Percentiles rank a stretch among this genome's conserved stretches.
Evolutionary conservation across 202 grass and related monocot species (phyloP).

Genomic region (Brachypodium distachyon): DNA sequence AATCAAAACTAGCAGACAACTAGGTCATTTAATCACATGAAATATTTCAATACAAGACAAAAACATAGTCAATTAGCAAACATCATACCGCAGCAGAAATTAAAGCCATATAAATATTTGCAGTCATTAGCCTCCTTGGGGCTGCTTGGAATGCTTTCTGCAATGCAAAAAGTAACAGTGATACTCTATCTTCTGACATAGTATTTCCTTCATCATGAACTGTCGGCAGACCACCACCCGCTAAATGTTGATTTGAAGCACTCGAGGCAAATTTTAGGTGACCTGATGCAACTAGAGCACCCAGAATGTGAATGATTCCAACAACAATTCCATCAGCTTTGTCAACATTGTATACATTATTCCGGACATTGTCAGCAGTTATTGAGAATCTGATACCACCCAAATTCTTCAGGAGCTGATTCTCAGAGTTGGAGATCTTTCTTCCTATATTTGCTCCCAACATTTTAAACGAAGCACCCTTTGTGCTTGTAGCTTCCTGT

Average conservation of each 20-base stretch:
- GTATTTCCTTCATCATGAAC: slow-evolving; percentile 68
- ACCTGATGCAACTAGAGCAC: slow-evolving; percentile 77
- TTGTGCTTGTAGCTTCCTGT: slow-evolving; percentile 25
- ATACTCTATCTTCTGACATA: slow-evolving; percentile 71
- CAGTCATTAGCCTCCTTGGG: slow-evolving; percentile 77
- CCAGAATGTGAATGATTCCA: slow-evolving; percentile 88
- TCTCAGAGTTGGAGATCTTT: slow-evolving; percentile 40
- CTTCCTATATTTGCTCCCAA: slow-evolving; percentile 42
- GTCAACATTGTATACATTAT: slow-evolving; percentile 92
- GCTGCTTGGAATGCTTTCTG: slow-evolving; percentile 93
- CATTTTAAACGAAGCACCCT: slow-evolving; percentile 17
- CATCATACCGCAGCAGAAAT: slow-evolving; percentile 75
- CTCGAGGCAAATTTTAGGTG: slow-evolving; percentile 63
- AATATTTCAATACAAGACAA: not conserved
- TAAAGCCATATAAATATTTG: slow-evolving; percentile 87
- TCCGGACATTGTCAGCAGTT: slow-evolving; percentile 81
- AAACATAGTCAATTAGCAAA: slow-evolving; percentile 21
- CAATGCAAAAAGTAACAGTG: slow-evolving; percentile 87
- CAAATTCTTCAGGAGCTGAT: slow-evolving; percentile 67
- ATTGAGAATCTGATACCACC: slow-evolving; percentile 84
- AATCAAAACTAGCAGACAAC: not conserved
- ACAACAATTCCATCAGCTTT: slow-evolving; percentile 87
- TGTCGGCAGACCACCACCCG: slow-evolving; percentile 36
- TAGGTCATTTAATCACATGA: slow-evolving; percentile 3
- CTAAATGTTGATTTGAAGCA: slow-evolving; percentile 31